Base-by-base conservation (phyloP, 2,329 filamentous ascomycete genomes). In the Tolypocladium pustulatum region DNA sequence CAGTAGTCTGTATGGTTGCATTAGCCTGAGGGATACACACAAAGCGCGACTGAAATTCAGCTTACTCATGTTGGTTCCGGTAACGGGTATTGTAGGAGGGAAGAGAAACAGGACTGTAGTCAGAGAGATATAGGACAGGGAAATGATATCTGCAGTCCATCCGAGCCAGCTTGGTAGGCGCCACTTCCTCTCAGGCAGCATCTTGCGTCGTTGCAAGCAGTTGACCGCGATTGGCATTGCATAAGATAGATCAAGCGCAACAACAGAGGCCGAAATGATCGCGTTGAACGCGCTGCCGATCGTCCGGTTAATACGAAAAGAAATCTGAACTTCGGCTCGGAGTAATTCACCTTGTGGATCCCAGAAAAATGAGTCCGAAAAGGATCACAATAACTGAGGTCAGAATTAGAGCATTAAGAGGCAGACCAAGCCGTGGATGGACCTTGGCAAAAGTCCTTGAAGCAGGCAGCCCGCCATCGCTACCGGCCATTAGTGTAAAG, bases 31-130 rank as follows among this genome's bases (percentile, higher is more conserved):
- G 20, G 1, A 2, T 10, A 25, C 15, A 13, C 13, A 13, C 17
- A 4, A 4, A 3, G n/a, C 3, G 7, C 4, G 7, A 15, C 13
- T 3, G 46, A 25, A 17, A 25, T 5, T 13, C 4, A n/a, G 56
- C 64, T 2, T 55, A 67, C 65, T 91, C 87, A 90, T 90, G 68
- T 81, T 89, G 63, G 76, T 83, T 2, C 81, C 80, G 0, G 82
- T 82, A 0, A 87, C 85, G 0, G 86, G 86, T 3, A 85, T 65
- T 0, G 76, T 79, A 0, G 87, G 86, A 1, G 88, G 87, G 67
- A 90, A 89, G 36, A 90, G 75, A 70, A 90, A 90, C 0, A 91
- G 76, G 0, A 90, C 82, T 0, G 85, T 89, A 0, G 86, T 90
- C 6, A 90, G 72, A 10, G 82, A 71, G 2, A 86, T 83, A 66